Conservation (phyloP, 2,329 filamentous ascomycete genomes). For the Verticillium isaacii region DNA sequence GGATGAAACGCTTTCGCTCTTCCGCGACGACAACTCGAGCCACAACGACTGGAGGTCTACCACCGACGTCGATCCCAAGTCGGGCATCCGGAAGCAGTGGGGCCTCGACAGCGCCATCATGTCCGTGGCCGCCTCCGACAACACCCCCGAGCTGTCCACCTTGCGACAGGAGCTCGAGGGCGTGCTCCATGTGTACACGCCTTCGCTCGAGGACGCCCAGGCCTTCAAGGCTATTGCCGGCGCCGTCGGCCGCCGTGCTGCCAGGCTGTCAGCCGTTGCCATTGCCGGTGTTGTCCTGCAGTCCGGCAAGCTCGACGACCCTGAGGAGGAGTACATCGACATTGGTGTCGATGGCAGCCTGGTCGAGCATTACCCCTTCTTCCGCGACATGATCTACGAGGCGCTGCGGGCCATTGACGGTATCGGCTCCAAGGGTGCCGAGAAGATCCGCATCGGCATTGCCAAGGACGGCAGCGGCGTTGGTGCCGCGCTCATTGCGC, state of each 20-base stretch:
- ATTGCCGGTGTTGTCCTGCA: slow-evolving; percentile 81
- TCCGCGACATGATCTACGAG: slow-evolving; percentile 83
- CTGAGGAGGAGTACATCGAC: slow-evolving; percentile 69
- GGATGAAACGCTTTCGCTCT: slow-evolving; percentile 62
- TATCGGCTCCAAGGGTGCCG: slow-evolving; percentile 74
- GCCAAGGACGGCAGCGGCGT: slow-evolving; percentile 90
- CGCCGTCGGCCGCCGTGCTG: slow-evolving; percentile 83
- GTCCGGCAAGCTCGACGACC: slow-evolving; percentile 63
- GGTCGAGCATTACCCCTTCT: slow-evolving; percentile 93
- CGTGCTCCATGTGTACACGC: slow-evolving; percentile 68
- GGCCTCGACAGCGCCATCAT: slow-evolving; percentile 88
- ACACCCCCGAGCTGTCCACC: slow-evolving; percentile 63
- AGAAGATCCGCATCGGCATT: slow-evolving; percentile 87
- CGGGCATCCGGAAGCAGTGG: slow-evolving; percentile 73
- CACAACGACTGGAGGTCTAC: slow-evolving; percentile 66
- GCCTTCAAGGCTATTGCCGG: slow-evolving; percentile 79
- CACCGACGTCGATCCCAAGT: slow-evolving; percentile 61
- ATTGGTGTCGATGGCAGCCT: slow-evolving; percentile 92
- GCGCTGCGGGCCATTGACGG: slow-evolving; percentile 71
- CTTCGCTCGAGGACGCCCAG: slow-evolving; percentile 78
- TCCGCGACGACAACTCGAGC: slow-evolving; percentile 70
- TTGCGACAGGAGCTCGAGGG: slow-evolving; percentile 76
- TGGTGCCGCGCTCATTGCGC: slow-evolving; percentile 90
- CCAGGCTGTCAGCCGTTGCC: slow-evolving; percentile 80
- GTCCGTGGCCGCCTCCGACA: slow-evolving; percentile 80